Evolutionary conservation across 768 basidiomycete species (phyloP).

Genomic region (Cyclocybe aegerita): DNA sequence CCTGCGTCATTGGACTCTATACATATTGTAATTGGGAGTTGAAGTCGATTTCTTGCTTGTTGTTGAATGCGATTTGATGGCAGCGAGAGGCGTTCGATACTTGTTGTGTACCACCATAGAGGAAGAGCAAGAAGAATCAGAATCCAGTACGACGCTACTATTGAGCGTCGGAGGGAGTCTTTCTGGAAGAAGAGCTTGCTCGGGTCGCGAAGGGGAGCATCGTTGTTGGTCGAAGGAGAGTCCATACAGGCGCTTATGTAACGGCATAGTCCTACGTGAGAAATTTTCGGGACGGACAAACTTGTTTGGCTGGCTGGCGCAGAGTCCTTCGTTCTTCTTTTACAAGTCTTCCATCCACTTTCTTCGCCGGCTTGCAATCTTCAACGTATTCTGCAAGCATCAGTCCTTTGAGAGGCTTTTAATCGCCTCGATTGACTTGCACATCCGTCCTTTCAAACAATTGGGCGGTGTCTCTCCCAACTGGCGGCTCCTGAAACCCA

Average conservation of each 20-base stretch:
- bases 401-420: not conserved
- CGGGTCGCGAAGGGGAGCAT: slow-evolving; percentile 41
- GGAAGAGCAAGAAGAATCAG: slow-evolving; percentile 79
- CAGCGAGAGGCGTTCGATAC: slow-evolving; percentile 79
- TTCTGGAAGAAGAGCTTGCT: slow-evolving; percentile 53
- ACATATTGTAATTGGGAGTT: slow-evolving; percentile 48
- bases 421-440: not conserved
- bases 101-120: slow-evolving; percentile 93
- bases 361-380: not conserved
- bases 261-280: slow-evolving; percentile 12
- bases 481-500: slow-evolving; percentile 6
- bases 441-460: no score
- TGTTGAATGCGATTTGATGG: slow-evolving; percentile 60
- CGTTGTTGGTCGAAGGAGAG: slow-evolving; percentile 10
- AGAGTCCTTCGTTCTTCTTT: slow-evolving; percentile 22
- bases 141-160: slow-evolving; percentile 77
- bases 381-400: slow-evolving; percentile 1
- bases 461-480: not conserved
- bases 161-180: slow-evolving; percentile 47
- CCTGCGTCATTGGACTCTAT: slow-evolving; percentile 20
- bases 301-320: slow-evolving; percentile 24
- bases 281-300: slow-evolving; percentile 23
- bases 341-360: slow-evolving; percentile 5
- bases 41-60: slow-evolving; percentile 44
- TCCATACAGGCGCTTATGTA: slow-evolving; percentile 19